phyloP scores from a whole-genome alignment of 257 asterid species.

The Nicotiana noctiflora region DNA sequence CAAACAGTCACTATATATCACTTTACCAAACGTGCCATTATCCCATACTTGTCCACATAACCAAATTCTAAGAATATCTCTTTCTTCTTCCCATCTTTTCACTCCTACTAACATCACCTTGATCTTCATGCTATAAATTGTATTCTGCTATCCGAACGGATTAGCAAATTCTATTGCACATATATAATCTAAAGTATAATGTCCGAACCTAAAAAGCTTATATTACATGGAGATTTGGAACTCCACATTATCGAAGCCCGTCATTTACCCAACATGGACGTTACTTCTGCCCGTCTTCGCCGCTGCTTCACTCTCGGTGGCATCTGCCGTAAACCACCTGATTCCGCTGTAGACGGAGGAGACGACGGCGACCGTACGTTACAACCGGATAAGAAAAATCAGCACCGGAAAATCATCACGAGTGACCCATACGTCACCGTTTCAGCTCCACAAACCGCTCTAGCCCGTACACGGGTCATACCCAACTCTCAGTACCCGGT shows the following conservation, averaged over 20 bases:
- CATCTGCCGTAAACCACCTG: constrained; percentile 24
- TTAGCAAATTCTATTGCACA: not conserved
- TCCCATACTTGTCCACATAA: not conserved
- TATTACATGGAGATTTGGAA: constrained; percentile 72
- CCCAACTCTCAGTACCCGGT: constrained; percentile 60
- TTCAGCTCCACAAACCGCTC: constrained; percentile 63
- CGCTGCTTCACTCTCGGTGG: constrained; percentile 53
- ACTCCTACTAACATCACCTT: not conserved
- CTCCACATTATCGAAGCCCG: constrained; percentile 62
- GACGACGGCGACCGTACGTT: not conserved
- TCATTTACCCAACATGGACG: constrained; percentile 80
- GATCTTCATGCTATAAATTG: not conserved
- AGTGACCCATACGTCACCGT: constrained; percentile 86
- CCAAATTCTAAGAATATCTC: not conserved
- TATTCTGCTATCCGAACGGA: not conserved
- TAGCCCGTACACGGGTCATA: constrained; percentile 79
- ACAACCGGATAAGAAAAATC: constrained; percentile 26
- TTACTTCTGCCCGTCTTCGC: constrained; percentile 61
- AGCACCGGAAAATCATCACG: constrained; percentile 62
- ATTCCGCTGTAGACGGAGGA: not conserved
- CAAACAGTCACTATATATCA: not conserved
- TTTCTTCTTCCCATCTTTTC: not conserved
- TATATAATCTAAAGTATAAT: not conserved
- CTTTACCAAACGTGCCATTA: not conserved
- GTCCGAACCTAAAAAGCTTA: not conserved